phyloP scores from a whole-genome alignment of 2,329 filamentous ascomycete species.

The Scortechinia acanthostroma region DNA sequence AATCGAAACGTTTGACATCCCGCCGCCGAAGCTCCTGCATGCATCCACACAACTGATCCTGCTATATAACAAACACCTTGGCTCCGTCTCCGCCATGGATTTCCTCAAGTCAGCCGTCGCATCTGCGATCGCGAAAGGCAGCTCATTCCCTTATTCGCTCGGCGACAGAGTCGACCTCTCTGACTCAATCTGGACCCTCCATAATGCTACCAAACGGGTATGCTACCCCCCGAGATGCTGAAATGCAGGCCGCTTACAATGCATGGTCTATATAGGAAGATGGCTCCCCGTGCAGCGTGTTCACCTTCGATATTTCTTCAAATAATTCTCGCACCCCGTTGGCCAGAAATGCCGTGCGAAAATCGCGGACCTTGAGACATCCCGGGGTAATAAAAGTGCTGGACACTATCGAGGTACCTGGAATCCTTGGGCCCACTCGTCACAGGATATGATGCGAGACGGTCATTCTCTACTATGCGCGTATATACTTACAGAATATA shows the following conservation, averaged over 20 bases:
- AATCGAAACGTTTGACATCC: no score
- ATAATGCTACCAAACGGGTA: slow-evolving; percentile 89
- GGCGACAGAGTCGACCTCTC: slow-evolving; percentile 88
- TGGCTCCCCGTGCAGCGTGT: slow-evolving; percentile 87
- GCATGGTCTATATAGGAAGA: slow-evolving; percentile 63
- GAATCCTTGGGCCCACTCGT: not conserved
- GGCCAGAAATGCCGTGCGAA: slow-evolving; percentile 88
- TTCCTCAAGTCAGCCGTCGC: slow-evolving; percentile 96
- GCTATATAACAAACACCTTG: no score
- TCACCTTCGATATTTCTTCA: slow-evolving; percentile 81
- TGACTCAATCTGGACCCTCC: slow-evolving; percentile 90
- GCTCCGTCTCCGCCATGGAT: slow-evolving; percentile 67
- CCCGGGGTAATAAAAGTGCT: slow-evolving; percentile 90
- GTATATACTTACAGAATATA: slow-evolving; percentile 20
- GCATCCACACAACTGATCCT: no score
- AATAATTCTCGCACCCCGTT: slow-evolving; percentile 78
- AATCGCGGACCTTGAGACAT: slow-evolving; percentile 85
- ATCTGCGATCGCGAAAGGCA: slow-evolving; percentile 90
- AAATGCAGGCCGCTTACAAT: not conserved
- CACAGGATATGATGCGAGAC: no score
- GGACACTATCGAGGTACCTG: slow-evolving; percentile 79
- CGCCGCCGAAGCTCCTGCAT: no score
- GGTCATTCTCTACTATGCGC: no score
- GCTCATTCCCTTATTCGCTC: slow-evolving; percentile 85
- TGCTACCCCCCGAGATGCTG: slow-evolving; percentile 8